Evolutionary conservation across 805 yeast species (phyloP), one percentile per base, ranked within the genome.

Genomic region (Limtongozyma cylindracea): DNA sequence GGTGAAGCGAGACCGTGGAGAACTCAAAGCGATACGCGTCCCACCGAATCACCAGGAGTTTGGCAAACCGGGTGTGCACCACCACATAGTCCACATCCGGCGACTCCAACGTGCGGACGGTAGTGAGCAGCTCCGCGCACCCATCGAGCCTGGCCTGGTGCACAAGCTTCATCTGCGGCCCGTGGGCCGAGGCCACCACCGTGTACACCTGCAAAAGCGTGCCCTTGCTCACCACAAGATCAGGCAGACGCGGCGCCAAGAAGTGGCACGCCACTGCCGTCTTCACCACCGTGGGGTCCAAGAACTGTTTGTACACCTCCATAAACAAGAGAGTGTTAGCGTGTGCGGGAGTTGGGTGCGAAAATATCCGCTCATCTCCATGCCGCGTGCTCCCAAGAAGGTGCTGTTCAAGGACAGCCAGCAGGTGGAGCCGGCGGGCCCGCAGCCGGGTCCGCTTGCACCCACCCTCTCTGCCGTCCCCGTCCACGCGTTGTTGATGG

Each of bases 1-100:
- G 78, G 45, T 88, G 98, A 23, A 88, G 47, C 22, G 92, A 73
- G 1, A 64, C 56, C 0, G 94, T 76, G 13, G 57, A 49, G n/a
- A 84, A 49, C 1, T 57, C 33, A 29, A 62, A 52, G n/a, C 33
- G 37, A 4, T 35, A 41, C 4, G 43, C 39, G 33, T 78, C 70
- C 76, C 91, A 88, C 24, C 56, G 54, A 14, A 84, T 43, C 10
- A 82, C 43, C 1, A 91, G 73, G 18, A 80, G 34, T 38, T 84
- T 84, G 15, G 94, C 93, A 23, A 48, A 49, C 27, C 65, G 61
- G 8, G 91, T 72, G 9, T 74, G 47, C 3, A 84, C 46, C 2
- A 71, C 41, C 16, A 88, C 31, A 28, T 60, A 63, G 32, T 77
- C 88, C 18, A 58, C 37, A 3, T 43, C 36, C 2, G 61, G 53